Base-by-base conservation (phyloP, 208 protist species). In the Entamoeba nuttalli region DNA sequence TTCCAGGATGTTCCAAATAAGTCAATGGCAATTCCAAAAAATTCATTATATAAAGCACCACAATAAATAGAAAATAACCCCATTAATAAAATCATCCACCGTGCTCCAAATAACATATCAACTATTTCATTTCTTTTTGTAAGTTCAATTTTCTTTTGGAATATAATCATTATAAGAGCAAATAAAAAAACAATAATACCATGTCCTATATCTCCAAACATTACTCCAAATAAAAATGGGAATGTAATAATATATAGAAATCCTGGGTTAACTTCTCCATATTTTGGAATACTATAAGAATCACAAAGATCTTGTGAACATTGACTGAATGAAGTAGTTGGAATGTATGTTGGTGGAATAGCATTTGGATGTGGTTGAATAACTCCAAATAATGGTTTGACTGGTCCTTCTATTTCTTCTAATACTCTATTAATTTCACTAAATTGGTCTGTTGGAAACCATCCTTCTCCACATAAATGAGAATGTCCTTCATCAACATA, bases 121-220 rank as follows among this genome's bases (percentile, higher is more conserved):
- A 96, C n/a, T 48, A 96, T 96, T 84, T 96, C 94, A 19, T 94
- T 94, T 1, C n/a, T 17, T 95, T 53, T 30, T 5, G n/a, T 52
- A 4, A 4, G 5, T 53, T 55, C 5, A 25, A 96, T 11, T 53
- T 95, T 96, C 35, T 95, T 95, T 51, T 96, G 94, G 21, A 95
- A 51, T 5, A 95, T 19, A 51, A 97, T 53, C 19, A 97, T 30
- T 11, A 96, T 0, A 4, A 96, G 25, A 52, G 96, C 93, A 35
- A 94, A 30, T 21, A 97, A 19, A 7, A 95, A 52, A 5, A 97
- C 52, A 19, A 97, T 95, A 48, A 96, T 53, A 1, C 99, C 99
- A 97, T 99, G 99, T 53, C 98, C 99, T 53, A 99, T 97, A 96
- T 99, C 99, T 95, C 99, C 99, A 97, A 99, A 99, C 99, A 99